phyloP scores from a whole-genome alignment of 257 asterid species.

The Rubia yunnanensis region DNA sequence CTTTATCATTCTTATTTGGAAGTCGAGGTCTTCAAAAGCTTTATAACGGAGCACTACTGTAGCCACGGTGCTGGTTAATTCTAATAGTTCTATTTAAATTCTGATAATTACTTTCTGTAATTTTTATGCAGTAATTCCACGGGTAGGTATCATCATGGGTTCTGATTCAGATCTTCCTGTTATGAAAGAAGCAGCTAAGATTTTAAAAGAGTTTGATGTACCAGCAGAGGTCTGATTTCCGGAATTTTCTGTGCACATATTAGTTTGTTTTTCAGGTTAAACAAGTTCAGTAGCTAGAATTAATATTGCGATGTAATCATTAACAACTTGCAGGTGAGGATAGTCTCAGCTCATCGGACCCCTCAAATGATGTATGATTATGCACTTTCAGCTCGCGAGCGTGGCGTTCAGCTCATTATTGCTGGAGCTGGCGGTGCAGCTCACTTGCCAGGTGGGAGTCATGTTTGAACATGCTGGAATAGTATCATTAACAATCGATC shows the following conservation, averaged over 20 bases:
- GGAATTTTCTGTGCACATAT: neutral
- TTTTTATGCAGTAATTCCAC: slow-evolving; percentile 48
- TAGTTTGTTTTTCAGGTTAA: neutral
- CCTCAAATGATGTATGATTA: slow-evolving; percentile 77
- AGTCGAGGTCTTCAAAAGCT: neutral
- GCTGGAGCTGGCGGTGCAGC: slow-evolving; percentile 99
- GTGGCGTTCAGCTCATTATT: slow-evolving; percentile 89
- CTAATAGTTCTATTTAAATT: neutral
- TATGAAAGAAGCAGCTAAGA: slow-evolving; percentile 91
- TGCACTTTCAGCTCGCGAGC: slow-evolving; percentile 76
- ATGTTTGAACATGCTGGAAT: neutral
- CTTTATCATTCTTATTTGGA: neutral
- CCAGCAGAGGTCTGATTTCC: slow-evolving; percentile 60
- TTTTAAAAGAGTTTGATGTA: slow-evolving; percentile 69
- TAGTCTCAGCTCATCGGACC: slow-evolving; percentile 96
- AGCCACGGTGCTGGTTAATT: neutral
- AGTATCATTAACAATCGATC: neutral
- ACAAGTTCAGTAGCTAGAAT: neutral
- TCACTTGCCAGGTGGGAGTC: slow-evolving; percentile 75
- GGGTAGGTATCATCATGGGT: slow-evolving; percentile 97
- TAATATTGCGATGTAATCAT: neutral
- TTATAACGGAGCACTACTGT: neutral
- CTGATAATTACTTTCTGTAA: neutral
- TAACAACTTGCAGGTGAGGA: slow-evolving; percentile 51
- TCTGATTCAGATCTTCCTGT: slow-evolving; percentile 99